These are phyloP conservation scores for Eragrostis tef DNA, from an alignment of 202 grass and related monocot genomes.

Conservation along the genomic window DNA sequence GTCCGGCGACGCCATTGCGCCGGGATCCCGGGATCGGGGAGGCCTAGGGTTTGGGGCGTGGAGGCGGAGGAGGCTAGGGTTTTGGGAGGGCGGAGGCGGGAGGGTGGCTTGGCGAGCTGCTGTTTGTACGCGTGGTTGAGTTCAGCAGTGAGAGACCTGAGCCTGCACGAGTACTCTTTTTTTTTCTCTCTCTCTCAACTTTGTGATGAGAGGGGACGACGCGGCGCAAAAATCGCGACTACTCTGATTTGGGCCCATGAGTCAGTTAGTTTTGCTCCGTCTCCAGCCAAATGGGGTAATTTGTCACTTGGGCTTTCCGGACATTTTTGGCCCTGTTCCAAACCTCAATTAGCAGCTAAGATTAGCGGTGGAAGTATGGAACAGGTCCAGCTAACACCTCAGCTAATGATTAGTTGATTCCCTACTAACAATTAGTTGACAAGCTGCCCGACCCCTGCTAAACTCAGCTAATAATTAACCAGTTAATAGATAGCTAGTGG, in stretches of 20 bases:
- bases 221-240: background rate
- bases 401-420: too few relatives aligned
- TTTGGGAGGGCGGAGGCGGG: slow-evolving; percentile 30
- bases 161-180: background rate
- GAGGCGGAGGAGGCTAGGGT: slow-evolving; percentile 56
- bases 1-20: slow-evolving; percentile 55
- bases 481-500: too few relatives aligned
- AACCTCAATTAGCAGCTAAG: too few relatives aligned
- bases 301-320: slow-evolving; percentile 7
- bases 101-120: background rate
- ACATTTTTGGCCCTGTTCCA: too few relatives aligned
- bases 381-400: too few relatives aligned
- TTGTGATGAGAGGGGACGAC: slow-evolving; percentile 32
- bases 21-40: background rate
- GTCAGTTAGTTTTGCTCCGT: background rate
- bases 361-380: too few relatives aligned
- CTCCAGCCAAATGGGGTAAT: slow-evolving; percentile 4
- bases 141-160: background rate
- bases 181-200: too few relatives aligned
- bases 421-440: too few relatives aligned
- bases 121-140: slow-evolving; percentile 42
- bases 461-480: too few relatives aligned
- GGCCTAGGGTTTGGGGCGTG: slow-evolving; percentile 28
- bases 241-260: background rate
- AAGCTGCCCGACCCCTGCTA: too few relatives aligned